Base-by-base conservation (phyloP, 2,329 filamentous ascomycete genomes). In the Cordyceps farinosa region DNA sequence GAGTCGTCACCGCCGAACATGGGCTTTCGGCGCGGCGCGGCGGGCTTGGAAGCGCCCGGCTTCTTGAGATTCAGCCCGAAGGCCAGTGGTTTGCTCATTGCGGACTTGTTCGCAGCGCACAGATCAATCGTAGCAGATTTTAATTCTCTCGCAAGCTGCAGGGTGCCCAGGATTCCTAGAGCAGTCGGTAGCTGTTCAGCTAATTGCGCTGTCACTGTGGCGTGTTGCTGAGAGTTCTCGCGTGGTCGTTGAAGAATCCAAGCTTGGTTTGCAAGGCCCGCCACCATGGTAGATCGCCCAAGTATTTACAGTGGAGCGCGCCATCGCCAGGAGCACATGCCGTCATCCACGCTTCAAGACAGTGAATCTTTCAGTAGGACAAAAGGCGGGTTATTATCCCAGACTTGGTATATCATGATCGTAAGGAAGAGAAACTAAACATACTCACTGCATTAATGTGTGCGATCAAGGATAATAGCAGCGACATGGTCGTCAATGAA, bases 41-140 rank as follows among this genome's bases (percentile, higher is more conserved):
- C 76, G 5, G 81, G 76, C 69, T 84, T 86, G 2, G 79, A 75
- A 64, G 75, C 74, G 61, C 75, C 76, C 2, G 80, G 71, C 73
- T 88, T 90, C 70, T 86, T 88, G 51, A 86, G 68, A 70, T 84
- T 89, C 45, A 90, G 79, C 57, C 87, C 87, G 68, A 81, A 82
- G 45, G 79, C 78, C 29, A 83, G 68, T 29, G 79, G 78, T 65
- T 80, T 82, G 72, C 76, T 80, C 80, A 82, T 83, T 32, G 38
- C 32, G 15, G 38, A 54, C 6, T 11, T 5, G 34, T 15, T 10
- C 8, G 36, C 36, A 29, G 52, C 27, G 36, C 13, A 17, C 52
- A 11, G 22, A 42, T 17, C 36, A 32, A 22, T n/a, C 10, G n/a
- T n/a, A 17, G 32, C 22, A 27, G 32, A 15, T 15, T 22, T 5